These are phyloP conservation scores for Skeletonema marinoi DNA, from an alignment of 108 stramenopile genomes.

Conservation along the genomic window DNA sequence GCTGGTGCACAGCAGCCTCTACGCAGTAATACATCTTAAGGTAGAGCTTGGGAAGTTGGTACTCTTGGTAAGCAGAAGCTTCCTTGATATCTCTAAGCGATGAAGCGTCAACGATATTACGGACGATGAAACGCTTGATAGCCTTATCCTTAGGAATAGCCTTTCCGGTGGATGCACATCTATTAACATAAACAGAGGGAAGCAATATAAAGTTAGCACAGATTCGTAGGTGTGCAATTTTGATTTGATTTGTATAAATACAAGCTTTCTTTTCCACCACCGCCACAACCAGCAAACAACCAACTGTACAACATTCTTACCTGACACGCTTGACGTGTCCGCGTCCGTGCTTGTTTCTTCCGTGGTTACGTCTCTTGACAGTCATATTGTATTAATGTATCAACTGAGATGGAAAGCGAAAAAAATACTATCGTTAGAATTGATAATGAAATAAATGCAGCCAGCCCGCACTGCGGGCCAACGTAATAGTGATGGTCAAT, in stretches of 20 bases:
- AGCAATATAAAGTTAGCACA: not conserved
- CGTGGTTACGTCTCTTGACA: conserved; percentile 99
- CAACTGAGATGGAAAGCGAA: conserved; percentile 3
- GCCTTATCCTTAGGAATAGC: conserved; percentile 99
- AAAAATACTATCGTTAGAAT: conserved; percentile 1
- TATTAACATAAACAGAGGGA: conserved; percentile 12
- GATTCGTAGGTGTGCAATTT: not conserved
- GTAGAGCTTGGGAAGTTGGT: conserved; percentile 99
- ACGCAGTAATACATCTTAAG: conserved; percentile 99
- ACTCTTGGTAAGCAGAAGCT: conserved; percentile 98
- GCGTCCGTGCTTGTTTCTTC: conserved; percentile 99
- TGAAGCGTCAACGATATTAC: conserved; percentile 99
- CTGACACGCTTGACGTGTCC: conserved; percentile 99
- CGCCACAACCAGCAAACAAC: conserved; percentile 10
- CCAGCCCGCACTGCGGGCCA: not conserved
- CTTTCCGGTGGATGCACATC: conserved; percentile 98
- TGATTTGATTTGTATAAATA: not conserved
- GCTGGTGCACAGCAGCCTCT: conserved; percentile 99
- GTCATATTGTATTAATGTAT: conserved; percentile 79
- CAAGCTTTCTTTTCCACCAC: conserved; percentile 5
- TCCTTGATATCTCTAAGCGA: conserved; percentile 99
- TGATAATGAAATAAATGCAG: not conserved
- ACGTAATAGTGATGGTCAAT: not conserved
- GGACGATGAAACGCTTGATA: conserved; percentile 99
- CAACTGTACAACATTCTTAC: conserved; percentile 18